Evolutionary conservation across 331 rosid genomes (phyloP), one percentile per base, ranked within the genome.

Genomic region (Telfairia occidentalis): DNA sequence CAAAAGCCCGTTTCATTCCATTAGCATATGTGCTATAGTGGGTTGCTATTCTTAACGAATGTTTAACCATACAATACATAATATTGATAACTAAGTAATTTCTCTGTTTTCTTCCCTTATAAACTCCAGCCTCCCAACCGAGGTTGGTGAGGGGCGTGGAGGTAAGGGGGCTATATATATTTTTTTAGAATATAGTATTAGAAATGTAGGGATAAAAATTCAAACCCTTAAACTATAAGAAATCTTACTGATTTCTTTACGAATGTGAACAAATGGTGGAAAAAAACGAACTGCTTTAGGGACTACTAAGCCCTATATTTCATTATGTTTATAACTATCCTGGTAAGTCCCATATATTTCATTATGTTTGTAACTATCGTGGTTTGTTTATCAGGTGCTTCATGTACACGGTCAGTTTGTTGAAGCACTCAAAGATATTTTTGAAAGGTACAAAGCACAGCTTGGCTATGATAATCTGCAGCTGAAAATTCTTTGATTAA

Each of bases 401-500:
- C 85, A 77, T 75, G 78, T 79, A 66, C 97, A 90, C 11, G 46
- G 83, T 78, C 87, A 78, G 82, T 93, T 89, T 82, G 85, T 90
- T 77, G 82, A 88, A 81, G 90, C 91, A 65, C 89, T 93, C 28
- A 77, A 85, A 83, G 90, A 84, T 64, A 96, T 93, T 67, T 93
- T 90, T 26, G 98, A 90, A 78, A 81, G 84, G 88, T 86, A 90
- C 85, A 93, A 89, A 83, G 88, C 84, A 53, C 85, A 32, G 69
- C 89, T 84, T 78, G 97, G 98, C 50, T 82, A 82, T 76, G 85
- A 96, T 6, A 81, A 89, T 58, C 96, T 89, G 48, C 89, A 88
- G 21, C 75, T 93, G 81, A 89, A 79, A 84, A 79, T 93, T 34
- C 81, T 88, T 75, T 92, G 97, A 91, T 48, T 42, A 43, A 34